Percentiles rank a stretch among this genome's conserved stretches.
phyloP scores from a whole-genome alignment of 306 rosid species.

The Myrica gale region DNA sequence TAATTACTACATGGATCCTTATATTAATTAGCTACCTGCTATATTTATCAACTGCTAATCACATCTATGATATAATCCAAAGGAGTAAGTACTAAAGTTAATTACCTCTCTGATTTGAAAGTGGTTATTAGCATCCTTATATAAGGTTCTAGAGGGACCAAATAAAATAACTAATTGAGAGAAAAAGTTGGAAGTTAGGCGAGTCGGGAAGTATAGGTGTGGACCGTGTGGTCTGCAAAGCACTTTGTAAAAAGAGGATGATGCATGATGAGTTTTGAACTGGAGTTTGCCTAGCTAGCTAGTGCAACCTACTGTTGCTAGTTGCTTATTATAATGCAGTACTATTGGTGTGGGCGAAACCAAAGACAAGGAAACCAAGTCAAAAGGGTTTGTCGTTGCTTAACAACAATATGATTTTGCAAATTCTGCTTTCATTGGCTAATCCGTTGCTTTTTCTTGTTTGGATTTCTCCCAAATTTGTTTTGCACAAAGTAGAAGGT shows the following conservation, averaged over 20 bases:
- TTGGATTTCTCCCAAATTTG: not conserved
- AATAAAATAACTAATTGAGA: not conserved
- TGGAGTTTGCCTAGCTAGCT: not conserved
- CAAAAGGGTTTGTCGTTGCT: constrained; percentile 40
- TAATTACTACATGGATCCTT: too few relatives aligned
- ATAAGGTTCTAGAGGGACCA: too few relatives aligned
- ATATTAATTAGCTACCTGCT: too few relatives aligned
- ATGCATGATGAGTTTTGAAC: constrained; percentile 24
- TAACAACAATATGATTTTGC: constrained; percentile 23
- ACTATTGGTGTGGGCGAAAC: constrained; percentile 24
- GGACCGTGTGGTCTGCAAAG: constrained; percentile 16
- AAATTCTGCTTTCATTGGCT: constrained; percentile 26
- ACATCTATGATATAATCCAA: too few relatives aligned
- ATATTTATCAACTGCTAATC: too few relatives aligned
- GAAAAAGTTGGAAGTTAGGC: constrained; percentile 2
- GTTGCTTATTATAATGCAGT: constrained; percentile 17
- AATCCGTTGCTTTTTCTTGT: constrained; percentile 1
- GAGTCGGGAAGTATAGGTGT: not conserved
- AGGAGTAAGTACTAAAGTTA: too few relatives aligned
- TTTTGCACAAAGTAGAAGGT: constrained; percentile 18
- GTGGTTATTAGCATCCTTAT: too few relatives aligned
- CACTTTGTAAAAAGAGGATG: constrained; percentile 11
- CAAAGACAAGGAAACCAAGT: constrained; percentile 39
- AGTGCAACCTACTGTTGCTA: constrained; percentile 12
- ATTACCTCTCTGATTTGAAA: too few relatives aligned